Conservation (phyloP, 768 basidiomycete species). For the Hygrocybe punicea region DNA sequence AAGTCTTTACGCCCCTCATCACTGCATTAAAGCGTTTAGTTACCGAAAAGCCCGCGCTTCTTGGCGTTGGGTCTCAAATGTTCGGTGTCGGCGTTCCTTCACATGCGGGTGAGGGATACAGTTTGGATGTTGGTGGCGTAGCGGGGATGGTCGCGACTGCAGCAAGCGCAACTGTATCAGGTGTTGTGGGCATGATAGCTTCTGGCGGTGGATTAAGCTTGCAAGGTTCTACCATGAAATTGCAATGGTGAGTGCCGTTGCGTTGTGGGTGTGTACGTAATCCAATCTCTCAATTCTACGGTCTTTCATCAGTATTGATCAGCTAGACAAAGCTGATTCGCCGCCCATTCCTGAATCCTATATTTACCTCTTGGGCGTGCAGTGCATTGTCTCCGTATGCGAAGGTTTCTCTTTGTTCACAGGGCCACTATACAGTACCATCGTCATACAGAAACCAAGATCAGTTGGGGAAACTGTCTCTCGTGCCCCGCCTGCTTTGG, state of each 20-base stretch:
- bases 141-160: slow-evolving; percentile 83
- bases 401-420: slow-evolving; percentile 79
- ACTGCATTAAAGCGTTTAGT: slow-evolving; percentile 81
- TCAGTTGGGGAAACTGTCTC: slow-evolving; percentile 60
- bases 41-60: slow-evolving; percentile 81
- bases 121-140: slow-evolving; percentile 61
- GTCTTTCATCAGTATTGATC: slow-evolving; percentile 72
- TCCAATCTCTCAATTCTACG: background rate
- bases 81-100: slow-evolving; percentile 66
- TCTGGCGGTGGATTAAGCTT: slow-evolving; percentile 66
- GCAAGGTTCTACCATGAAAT: slow-evolving; percentile 75
- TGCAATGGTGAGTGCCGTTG: slow-evolving; percentile 69
- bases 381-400: slow-evolving; percentile 81
- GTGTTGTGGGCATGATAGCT: slow-evolving; percentile 84
- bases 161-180: slow-evolving; percentile 78
- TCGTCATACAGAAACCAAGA: slow-evolving; percentile 64
- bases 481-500: slow-evolving; percentile 71
- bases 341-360: slow-evolving; percentile 93
- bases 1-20: slow-evolving; percentile 74
- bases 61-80: slow-evolving; percentile 80
- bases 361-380: slow-evolving; percentile 86
- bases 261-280: background rate
- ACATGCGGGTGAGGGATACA: slow-evolving; percentile 44
- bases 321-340: slow-evolving; percentile 94
- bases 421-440: slow-evolving; percentile 68